phyloP scores from a whole-genome alignment of 163 green algal species.

The Chloroidium sp. region DNA sequence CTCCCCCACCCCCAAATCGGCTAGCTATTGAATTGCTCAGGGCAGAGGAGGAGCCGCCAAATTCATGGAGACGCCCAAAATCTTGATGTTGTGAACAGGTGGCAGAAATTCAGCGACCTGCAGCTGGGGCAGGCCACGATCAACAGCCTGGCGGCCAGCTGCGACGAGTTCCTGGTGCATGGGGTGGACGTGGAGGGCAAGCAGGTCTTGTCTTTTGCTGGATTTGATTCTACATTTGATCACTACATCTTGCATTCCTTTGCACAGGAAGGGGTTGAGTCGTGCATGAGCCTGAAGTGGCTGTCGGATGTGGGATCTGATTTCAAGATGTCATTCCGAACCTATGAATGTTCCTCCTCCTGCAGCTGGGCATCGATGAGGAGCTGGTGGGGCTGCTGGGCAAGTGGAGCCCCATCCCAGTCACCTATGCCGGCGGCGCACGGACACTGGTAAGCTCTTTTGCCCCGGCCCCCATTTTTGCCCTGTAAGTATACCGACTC shows the following conservation, averaged over 20 bases:
- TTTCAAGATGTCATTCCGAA: too few relatives aligned
- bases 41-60: not conserved
- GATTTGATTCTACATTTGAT: not conserved
- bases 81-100: slow-evolving; percentile 69
- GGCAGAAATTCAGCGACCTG: slow-evolving; percentile 68
- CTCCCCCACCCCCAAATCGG: too few relatives aligned
- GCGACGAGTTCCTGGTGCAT: slow-evolving; percentile 97
- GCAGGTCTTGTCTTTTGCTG: slow-evolving; percentile 1
- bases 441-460: slow-evolving; percentile 55
- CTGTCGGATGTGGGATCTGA: too few relatives aligned
- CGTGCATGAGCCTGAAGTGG: too few relatives aligned
- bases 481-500: too few relatives aligned
- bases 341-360: too few relatives aligned
- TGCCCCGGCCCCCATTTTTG: too few relatives aligned
- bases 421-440: slow-evolving; percentile 96
- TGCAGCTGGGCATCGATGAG: slow-evolving; percentile 85
- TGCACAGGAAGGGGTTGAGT: too few relatives aligned
- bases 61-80: slow-evolving; percentile 61
- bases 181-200: slow-evolving; percentile 95
- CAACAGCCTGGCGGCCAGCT: slow-evolving; percentile 50
- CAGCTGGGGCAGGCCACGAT: slow-evolving; percentile 30
- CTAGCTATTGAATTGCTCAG: too few relatives aligned
- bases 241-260: too few relatives aligned
- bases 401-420: slow-evolving; percentile 65
- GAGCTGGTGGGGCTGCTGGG: slow-evolving; percentile 80